phyloP scores from a whole-genome alignment of 2,329 filamentous ascomycete genomes.

The Fusarium incarnatum region DNA sequence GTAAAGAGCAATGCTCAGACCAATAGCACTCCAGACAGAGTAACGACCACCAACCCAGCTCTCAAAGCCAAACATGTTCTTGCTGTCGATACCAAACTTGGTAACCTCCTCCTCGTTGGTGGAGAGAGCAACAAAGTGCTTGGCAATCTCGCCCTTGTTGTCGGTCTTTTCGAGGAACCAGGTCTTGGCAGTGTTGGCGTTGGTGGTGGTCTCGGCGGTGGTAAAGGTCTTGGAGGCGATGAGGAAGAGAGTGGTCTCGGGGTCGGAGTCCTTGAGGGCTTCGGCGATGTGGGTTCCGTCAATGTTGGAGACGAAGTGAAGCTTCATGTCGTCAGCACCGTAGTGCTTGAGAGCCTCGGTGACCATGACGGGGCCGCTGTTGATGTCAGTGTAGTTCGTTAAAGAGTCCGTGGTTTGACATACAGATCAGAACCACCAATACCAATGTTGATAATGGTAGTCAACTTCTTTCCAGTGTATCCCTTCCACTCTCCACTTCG shows the following conservation, averaged over 20 bases:
- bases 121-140: constrained; percentile 98
- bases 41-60: constrained; percentile 99
- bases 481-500: constrained; percentile 97
- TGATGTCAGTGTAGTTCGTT: too few relatives aligned
- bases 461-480: constrained; percentile 95
- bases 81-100: constrained; percentile 98
- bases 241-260: constrained; percentile 98
- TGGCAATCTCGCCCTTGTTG: constrained; percentile 88
- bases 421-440: constrained; percentile 99
- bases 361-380: constrained; percentile 96
- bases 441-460: constrained; percentile 96
- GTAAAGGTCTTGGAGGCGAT: constrained; percentile 99
- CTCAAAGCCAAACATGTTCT: constrained; percentile 99
- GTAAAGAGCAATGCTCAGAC: constrained; percentile 92
- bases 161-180: constrained; percentile 91
- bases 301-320: constrained; percentile 99
- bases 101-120: constrained; percentile 95
- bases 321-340: constrained; percentile 83
- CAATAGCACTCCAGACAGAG: constrained; percentile 99
- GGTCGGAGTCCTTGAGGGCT: constrained; percentile 87
- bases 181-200: constrained; percentile 94
- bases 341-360: constrained; percentile 97
- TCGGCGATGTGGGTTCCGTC: constrained; percentile 98
- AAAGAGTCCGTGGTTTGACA: constrained; percentile 50
- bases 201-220: constrained; percentile 95